These are phyloP conservation scores for Inga laurina DNA, from an alignment of 306 rosid genomes.

Conservation along the genomic window DNA sequence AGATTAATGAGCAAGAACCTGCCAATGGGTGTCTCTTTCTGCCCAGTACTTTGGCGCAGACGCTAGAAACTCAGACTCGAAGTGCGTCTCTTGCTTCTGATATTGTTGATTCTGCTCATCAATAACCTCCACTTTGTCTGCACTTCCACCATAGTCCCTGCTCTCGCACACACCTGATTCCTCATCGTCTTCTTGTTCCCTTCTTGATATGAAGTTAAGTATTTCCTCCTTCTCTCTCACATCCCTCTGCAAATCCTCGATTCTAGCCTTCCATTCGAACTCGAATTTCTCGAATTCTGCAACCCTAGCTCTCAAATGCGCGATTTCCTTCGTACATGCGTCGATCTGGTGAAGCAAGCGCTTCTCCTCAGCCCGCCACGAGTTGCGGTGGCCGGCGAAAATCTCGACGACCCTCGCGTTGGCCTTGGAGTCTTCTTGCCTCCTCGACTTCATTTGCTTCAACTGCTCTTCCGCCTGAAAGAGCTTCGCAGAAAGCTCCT, in stretches of 20 bases:
- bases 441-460: slow-evolving; percentile 57
- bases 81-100: slow-evolving; percentile 40
- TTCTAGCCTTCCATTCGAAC: slow-evolving; percentile 32
- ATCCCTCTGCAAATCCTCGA: slow-evolving; percentile 51
- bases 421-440: slow-evolving; percentile 81
- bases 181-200: slow-evolving; percentile 17
- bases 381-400: slow-evolving; percentile 77
- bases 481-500: slow-evolving; percentile 37
- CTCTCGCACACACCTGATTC: background rate
- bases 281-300: slow-evolving; percentile 47
- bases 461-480: slow-evolving; percentile 60
- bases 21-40: slow-evolving; percentile 60
- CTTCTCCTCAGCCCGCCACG: slow-evolving; percentile 74
- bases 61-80: slow-evolving; percentile 66
- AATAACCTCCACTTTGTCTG: slow-evolving; percentile 30
- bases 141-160: background rate
- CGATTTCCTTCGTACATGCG: slow-evolving; percentile 55
- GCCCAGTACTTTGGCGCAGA: slow-evolving; percentile 70
- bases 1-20: slow-evolving; percentile 45
- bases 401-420: slow-evolving; percentile 82
- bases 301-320: slow-evolving; percentile 41
- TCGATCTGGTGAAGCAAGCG: slow-evolving; percentile 65
- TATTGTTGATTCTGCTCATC: slow-evolving; percentile 27
- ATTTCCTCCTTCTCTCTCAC: slow-evolving; percentile 66
- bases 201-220: slow-evolving; percentile 60